Evolutionary conservation across 768 basidiomycete species (phyloP).

Genomic region (Amanita thiersii): DNA sequence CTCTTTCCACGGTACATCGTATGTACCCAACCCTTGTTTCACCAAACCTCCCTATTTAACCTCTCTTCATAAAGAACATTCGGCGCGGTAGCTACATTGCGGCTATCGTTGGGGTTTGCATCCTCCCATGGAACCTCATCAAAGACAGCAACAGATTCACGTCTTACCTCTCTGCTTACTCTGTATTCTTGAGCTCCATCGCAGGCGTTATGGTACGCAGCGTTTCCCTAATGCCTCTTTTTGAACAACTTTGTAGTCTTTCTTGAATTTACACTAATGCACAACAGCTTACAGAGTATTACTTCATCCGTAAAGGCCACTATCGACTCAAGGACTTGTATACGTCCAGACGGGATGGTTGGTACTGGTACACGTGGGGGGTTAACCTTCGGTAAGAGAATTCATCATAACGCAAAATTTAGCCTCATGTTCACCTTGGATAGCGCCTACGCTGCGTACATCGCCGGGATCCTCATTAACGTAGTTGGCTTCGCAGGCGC

Average conservation of each 20-base stretch:
- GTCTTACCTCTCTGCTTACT: conserved; percentile 76
- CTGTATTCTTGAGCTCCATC: conserved; percentile 75
- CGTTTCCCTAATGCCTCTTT: conserved; percentile 4
- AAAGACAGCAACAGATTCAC: conserved; percentile 70
- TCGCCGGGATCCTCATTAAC: conserved; percentile 74
- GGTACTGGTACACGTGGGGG: conserved; percentile 73
- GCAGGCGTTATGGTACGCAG: conserved; percentile 73
- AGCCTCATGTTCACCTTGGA: neutral
- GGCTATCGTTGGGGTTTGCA: conserved; percentile 66
- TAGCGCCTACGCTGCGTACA: conserved; percentile 60
- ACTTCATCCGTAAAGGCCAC: conserved; percentile 60
- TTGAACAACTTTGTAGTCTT: neutral
- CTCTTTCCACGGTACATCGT: conserved; percentile 72
- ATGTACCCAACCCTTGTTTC: conserved; percentile 17
- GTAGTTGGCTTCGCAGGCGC: conserved; percentile 77
- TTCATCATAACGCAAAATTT: conserved; percentile 8
- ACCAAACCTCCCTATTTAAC: too few species aligned
- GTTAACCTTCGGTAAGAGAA: conserved; percentile 55
- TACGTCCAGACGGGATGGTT: conserved; percentile 40
- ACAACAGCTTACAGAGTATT: conserved; percentile 68
- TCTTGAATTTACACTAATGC: too few species aligned
- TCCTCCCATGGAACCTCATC: conserved; percentile 73
- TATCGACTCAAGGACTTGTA: conserved; percentile 69
- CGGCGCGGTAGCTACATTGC: conserved; percentile 81
- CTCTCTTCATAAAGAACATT: too few species aligned